Base-by-base conservation (phyloP, 2,329 filamentous ascomycete species). In the Monilinia vaccinii-corymbosi region DNA sequence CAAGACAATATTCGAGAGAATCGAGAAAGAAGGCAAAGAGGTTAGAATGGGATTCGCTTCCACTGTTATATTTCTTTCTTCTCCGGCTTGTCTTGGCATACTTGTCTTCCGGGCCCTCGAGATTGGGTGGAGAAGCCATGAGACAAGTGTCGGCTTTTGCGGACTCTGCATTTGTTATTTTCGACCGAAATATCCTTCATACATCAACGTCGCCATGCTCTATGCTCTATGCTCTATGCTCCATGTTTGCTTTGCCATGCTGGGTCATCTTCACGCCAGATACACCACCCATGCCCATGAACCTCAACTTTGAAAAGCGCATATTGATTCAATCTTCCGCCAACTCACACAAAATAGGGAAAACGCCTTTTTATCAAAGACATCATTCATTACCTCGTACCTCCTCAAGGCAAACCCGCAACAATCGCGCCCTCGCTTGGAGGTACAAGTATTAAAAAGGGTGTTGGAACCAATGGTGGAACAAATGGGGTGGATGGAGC, bases 321-420 rank as follows among this genome's bases (percentile, higher is more conserved):
- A 13, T 2, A 47, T 14, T 23, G 18, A 28, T 59, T 25, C 49
- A 40, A 34, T 60, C 13, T 38, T 32, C 18, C 32, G 53, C 18
- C 45, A 58, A 36, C 58, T 62, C 28, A 62, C 47, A 40, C 23
- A n/a, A 36, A 45, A 36, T 44, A 63, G 61, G 59, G 59, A 69
- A 96, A 96, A 78, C 89, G 93, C 68, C 78, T 96, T 69, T 97
- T 97, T 77, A 94, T 99, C 81, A 99, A 99, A 75, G 94, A 97
- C 74, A 99, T 97, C 77, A 87, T 89, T 60, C 88, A 97, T 75
- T 97, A 97, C 74, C 80, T 97, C 66, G 79, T 96, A 65, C 88
- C 91, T 6, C 89, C 90, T 4, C 78, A 88, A 64, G 79, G 81
- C 50, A 81, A 87, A 69, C 78, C 82, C 16, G 82, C 89, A 55